A percentile compares a stretch with the other conserved stretches of the same genome.
Evolutionary conservation across 345 rosid species (phyloP).

Genomic region (Lagerstroemia speciosa): DNA sequence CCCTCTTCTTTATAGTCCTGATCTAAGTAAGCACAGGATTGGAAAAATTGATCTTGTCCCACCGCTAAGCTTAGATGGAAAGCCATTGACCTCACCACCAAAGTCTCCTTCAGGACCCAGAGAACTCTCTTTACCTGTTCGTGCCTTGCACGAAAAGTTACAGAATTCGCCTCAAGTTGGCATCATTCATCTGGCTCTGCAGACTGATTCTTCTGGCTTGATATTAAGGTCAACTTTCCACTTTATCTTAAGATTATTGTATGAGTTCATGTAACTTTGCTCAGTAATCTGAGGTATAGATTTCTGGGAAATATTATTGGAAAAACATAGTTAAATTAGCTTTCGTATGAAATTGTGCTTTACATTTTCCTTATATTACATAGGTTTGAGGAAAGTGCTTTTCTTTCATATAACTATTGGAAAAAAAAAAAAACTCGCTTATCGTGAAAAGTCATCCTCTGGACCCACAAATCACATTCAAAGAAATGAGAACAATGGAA

Average conservation of each 20-base stretch:
- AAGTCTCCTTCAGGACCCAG: slow-evolving; percentile 61
- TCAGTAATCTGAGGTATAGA: not conserved
- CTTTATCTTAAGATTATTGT: not conserved
- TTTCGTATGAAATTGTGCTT: not conserved
- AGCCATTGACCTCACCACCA: slow-evolving; percentile 56
- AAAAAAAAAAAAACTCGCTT: too few species aligned
- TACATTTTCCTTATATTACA: not conserved
- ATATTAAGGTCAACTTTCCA: slow-evolving; percentile 59
- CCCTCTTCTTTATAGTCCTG: slow-evolving; percentile 85
- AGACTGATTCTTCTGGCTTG: slow-evolving; percentile 69
- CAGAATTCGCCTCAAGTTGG: slow-evolving; percentile 92
- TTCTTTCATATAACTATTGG: not conserved
- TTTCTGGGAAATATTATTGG: not conserved
- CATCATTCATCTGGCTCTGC: slow-evolving; percentile 81
- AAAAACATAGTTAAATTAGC: not conserved
- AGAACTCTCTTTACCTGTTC: slow-evolving; percentile 62
- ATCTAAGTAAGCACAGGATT: slow-evolving; percentile 57
- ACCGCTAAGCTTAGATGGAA: slow-evolving; percentile 87
- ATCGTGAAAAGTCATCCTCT: not conserved
- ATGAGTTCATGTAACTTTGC: not conserved
- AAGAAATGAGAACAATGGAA: not conserved
- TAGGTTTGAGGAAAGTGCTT: not conserved
- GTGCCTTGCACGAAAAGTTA: slow-evolving; percentile 79
- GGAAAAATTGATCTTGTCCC: slow-evolving; percentile 84
- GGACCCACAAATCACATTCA: not conserved